These are phyloP conservation scores for Akanthomyces uredinophilus DNA, from an alignment of 2,329 filamentous ascomycete species.

Conservation along the genomic window DNA sequence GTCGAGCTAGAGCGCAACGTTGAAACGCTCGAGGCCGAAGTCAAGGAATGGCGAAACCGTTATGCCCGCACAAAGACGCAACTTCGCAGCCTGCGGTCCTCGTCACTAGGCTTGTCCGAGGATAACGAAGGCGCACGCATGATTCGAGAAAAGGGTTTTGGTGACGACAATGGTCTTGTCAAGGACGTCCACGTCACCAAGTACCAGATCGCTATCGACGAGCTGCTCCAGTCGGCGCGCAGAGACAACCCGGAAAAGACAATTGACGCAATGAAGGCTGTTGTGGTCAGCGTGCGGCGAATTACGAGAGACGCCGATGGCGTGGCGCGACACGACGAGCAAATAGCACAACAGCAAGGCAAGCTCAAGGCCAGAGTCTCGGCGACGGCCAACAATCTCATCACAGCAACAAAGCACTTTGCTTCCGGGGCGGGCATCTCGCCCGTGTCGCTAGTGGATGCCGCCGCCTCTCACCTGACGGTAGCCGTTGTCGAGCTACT, in stretches of 20 bases:
- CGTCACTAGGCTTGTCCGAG: conserved; percentile 67
- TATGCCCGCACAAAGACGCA: conserved; percentile 88
- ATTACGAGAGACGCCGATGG: conserved; percentile 78
- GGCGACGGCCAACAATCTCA: conserved; percentile 91
- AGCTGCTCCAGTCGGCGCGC: conserved; percentile 74
- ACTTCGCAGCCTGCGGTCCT: conserved; percentile 72
- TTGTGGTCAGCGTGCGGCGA: conserved; percentile 74
- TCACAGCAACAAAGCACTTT: conserved; percentile 92
- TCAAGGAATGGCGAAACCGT: conserved; percentile 83
- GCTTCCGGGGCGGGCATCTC: conserved; percentile 76
- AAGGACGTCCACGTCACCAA: conserved; percentile 91
- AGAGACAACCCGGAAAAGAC: conserved; percentile 67
- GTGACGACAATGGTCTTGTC: conserved; percentile 68
- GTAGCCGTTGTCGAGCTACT: conserved; percentile 82
- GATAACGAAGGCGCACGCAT: conserved; percentile 66
- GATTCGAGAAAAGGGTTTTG: conserved; percentile 61
- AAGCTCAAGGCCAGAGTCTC: conserved; percentile 79
- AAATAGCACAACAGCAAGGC: conserved; percentile 51
- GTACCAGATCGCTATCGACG: conserved; percentile 92
- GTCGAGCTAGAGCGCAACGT: conserved; percentile 72
- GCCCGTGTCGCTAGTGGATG: conserved; percentile 89
- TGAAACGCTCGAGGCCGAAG: conserved; percentile 71
- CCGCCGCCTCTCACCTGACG: conserved; percentile 84
- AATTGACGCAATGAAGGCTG: conserved; percentile 80
- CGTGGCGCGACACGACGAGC: conserved; percentile 47